Evolutionary conservation across 2,329 filamentous ascomycete species (phyloP).

Genomic region (Chrysoporthe puriensis): DNA sequence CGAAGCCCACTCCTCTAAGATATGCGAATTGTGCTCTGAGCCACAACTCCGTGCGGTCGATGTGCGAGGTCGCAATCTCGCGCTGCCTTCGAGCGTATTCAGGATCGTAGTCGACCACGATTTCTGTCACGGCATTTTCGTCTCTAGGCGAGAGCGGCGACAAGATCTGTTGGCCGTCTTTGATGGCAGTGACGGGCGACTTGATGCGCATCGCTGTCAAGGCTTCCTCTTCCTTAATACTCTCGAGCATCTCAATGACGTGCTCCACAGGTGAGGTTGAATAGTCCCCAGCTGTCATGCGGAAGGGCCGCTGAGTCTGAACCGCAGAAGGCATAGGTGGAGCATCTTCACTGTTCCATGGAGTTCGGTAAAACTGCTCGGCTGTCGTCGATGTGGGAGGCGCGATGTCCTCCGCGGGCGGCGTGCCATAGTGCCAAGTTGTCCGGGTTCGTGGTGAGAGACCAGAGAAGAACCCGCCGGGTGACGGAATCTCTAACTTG

Average conservation of each 20-base stretch:
- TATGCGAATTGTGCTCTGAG: conserved; percentile 81
- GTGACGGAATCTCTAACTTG: conserved; percentile 85
- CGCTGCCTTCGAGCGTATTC: conserved; percentile 76
- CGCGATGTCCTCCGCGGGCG: conserved; percentile 53
- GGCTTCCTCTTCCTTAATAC: conserved; percentile 62
- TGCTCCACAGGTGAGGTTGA: conserved; percentile 64
- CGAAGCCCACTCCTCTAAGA: conserved; percentile 66
- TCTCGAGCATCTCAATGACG: conserved; percentile 62
- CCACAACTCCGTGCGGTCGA: conserved; percentile 87
- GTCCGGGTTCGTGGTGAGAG: conserved; percentile 75
- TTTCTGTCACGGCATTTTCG: conserved; percentile 66
- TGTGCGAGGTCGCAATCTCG: conserved; percentile 69
- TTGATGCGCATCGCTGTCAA: conserved; percentile 59
- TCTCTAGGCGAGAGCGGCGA: conserved; percentile 47
- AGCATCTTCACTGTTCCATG: conserved; percentile 63
- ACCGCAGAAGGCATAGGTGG: conserved; percentile 37
- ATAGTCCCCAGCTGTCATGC: conserved; percentile 41
- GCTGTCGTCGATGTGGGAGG: conserved; percentile 88
- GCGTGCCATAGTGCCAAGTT: conserved; percentile 73
- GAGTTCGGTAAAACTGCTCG: conserved; percentile 85
- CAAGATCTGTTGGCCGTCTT: conserved; percentile 37
- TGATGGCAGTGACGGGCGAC: conserved; percentile 41
- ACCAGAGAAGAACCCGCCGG: conserved; percentile 88
- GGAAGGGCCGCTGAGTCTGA: conserved; percentile 42
- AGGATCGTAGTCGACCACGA: conserved; percentile 72